Evolutionary conservation across 331 rosid species (phyloP).

Genomic region (Spiraea crenata): DNA sequence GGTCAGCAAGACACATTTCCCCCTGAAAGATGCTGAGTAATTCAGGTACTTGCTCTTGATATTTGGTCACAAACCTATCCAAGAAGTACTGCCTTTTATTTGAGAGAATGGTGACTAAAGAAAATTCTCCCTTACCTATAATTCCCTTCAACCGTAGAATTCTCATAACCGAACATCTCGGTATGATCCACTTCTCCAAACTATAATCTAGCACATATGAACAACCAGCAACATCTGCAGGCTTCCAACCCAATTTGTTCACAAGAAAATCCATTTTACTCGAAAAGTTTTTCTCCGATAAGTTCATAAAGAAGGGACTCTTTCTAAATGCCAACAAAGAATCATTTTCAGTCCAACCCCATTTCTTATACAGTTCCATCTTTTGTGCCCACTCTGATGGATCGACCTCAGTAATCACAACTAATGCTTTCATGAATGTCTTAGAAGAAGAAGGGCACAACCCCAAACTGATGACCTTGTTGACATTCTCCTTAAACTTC

Average conservation of each 20-base stretch:
- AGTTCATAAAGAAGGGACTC: neutral
- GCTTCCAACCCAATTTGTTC: slow-evolving; percentile 18
- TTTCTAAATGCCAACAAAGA: slow-evolving; percentile 1
- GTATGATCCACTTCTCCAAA: slow-evolving; percentile 23
- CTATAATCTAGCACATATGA: slow-evolving; percentile 4
- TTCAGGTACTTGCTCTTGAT: slow-evolving; percentile 11
- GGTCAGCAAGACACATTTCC: neutral
- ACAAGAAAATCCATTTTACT: slow-evolving; percentile 11
- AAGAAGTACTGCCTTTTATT: neutral
- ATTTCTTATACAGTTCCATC: neutral
- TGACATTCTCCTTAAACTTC: slow-evolving; percentile 4
- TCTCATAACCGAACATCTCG: slow-evolving; percentile 24
- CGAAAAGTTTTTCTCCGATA: neutral
- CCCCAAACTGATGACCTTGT: slow-evolving; percentile 4
- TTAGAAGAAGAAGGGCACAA: neutral
- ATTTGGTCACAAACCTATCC: slow-evolving; percentile 24
- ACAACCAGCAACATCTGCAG: neutral
- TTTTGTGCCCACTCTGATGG: neutral
- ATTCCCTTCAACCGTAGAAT: slow-evolving; percentile 19
- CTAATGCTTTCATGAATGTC: neutral
- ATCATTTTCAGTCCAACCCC: slow-evolving; percentile 5
- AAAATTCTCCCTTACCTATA: neutral
- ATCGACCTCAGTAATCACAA: neutral
- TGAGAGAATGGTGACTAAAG: neutral
- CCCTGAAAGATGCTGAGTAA: slow-evolving; percentile 6